Percentiles rank a stretch among this genome's conserved stretches.
Conservation (phyloP, 306 rosid genomes). For the Gastrolobium bilobum region DNA sequence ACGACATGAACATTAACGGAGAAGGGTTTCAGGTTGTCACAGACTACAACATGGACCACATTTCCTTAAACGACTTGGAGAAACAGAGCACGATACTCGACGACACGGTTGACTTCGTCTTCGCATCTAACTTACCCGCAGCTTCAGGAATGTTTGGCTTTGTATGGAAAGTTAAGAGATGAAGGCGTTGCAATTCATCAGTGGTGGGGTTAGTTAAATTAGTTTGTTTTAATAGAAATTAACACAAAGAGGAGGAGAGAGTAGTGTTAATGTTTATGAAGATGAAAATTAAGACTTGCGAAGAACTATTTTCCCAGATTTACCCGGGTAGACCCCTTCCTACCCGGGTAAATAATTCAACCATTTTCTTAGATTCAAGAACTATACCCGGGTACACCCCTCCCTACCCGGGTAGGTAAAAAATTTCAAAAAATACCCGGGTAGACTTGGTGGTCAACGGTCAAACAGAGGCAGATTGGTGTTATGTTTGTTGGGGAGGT, state of each 20-base stretch:
- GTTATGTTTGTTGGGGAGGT: too few relatives aligned
- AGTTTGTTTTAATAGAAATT: background rate
- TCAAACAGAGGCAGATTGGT: too few relatives aligned
- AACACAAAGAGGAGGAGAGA: background rate
- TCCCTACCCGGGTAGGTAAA: too few relatives aligned
- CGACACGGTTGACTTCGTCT: slow-evolving; percentile 54
- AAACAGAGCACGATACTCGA: slow-evolving; percentile 43
- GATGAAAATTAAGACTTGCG: slow-evolving; percentile 10
- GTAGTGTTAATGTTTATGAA: background rate
- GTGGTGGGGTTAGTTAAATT: slow-evolving; percentile 74
- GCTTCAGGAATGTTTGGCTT: slow-evolving; percentile 81
- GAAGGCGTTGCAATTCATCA: slow-evolving; percentile 94
- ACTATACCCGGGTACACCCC: too few relatives aligned
- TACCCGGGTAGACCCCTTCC: too few relatives aligned
- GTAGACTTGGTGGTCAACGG: too few relatives aligned
- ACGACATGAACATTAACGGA: too few relatives aligned
- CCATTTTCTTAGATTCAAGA: too few relatives aligned
- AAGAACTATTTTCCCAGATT: too few relatives aligned
- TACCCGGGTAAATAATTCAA: too few relatives aligned
- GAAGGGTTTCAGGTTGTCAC: slow-evolving; percentile 11
- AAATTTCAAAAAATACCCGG: too few relatives aligned
- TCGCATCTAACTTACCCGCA: slow-evolving; percentile 47
- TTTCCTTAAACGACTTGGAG: slow-evolving; percentile 44
- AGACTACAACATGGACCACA: slow-evolving; percentile 51
- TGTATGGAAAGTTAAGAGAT: slow-evolving; percentile 83